Base-by-base conservation (phyloP, 1,139 yeast species). In the Candida tetrigidarum region DNA sequence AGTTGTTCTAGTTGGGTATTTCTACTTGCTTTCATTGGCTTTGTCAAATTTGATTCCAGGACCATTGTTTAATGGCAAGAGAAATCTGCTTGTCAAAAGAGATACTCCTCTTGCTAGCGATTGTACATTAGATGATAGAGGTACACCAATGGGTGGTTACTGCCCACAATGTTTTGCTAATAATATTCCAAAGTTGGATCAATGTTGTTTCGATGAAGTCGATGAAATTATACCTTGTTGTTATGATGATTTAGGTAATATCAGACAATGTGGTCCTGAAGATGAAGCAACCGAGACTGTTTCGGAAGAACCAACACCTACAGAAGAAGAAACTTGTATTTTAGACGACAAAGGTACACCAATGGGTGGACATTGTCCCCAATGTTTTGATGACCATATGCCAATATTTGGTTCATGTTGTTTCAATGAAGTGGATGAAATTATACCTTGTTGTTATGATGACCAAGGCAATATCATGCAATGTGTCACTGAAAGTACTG, bases 151-250 rank as follows among this genome's bases (percentile, higher is more conserved):
- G 11, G 19, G 2, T 35, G 37, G 28, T 15, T 2, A 25, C 2
- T 35, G 29, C 14, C 23, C 38, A n/a, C 22, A 35, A 16, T 35
- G 38, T 25, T 35, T 14, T n/a, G 5, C 10, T 14, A 23, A 35
- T 15, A 22, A 14, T 5, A n/a, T 23, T 11, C 38, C 38, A 35
- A 35, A 35, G 3, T 5, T 3, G 5, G 15, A 16, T 5, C 4
- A 25, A 7, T 35, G 38, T 23, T 35, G 38, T n/a, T 35, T 35
- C 14, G 30, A 35, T 25, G 10, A 15, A 1, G 4, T 14, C 2
- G 11, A 25, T 14, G 22, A 23, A 8, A 28, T 34, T 2, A 16
- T 11, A 15, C 12, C 34, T 4, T 30, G 34, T 30, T 30, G 34
- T 18, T 15, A 30, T 18, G 18, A 28, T 9, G 5, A 28, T 5